Conservation (phyloP, 2,329 filamentous ascomycete species). For the Epichloe scottii region DNA sequence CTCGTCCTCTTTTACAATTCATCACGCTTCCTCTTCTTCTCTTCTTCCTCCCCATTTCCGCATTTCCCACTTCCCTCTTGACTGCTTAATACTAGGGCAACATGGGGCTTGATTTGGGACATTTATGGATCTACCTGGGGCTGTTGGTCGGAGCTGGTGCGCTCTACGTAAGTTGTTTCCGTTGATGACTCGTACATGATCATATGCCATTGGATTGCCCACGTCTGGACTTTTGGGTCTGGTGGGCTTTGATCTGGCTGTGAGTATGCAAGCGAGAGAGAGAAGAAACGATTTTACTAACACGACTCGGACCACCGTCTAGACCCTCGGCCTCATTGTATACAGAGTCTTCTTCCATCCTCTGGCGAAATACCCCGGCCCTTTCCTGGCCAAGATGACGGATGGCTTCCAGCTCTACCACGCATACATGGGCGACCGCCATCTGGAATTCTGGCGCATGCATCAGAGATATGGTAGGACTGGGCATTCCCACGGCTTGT, state of each 20-base stretch:
- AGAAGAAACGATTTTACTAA: background rate
- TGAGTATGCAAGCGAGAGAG: background rate
- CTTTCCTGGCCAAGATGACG: constrained; percentile 50
- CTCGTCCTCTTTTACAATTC: background rate
- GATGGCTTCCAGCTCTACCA: constrained; percentile 57
- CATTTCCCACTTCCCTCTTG: too few relatives aligned
- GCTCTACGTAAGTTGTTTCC: constrained; percentile 27
- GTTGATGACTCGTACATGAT: background rate
- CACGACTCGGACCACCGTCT: background rate
- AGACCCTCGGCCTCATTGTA: constrained; percentile 31
- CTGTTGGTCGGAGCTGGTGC: constrained; percentile 21
- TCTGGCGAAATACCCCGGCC: constrained; percentile 51
- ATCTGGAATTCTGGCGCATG: constrained; percentile 57
- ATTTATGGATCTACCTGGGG: constrained; percentile 29
- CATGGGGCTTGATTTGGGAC: constrained; percentile 20
- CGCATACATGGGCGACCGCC: constrained; percentile 61
- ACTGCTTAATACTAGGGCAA: background rate
- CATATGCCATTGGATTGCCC: too few relatives aligned
- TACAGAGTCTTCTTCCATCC: constrained; percentile 54
- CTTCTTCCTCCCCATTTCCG: background rate
- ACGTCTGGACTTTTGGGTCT: too few relatives aligned
- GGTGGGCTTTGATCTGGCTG: too few relatives aligned
- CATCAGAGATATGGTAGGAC: constrained; percentile 56
- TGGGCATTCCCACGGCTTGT: background rate
- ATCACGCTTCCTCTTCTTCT: background rate